Evolutionary conservation across 225 moss, liverwort and hornwort species (phyloP).

Genomic region (Lunularia cruciata): DNA sequence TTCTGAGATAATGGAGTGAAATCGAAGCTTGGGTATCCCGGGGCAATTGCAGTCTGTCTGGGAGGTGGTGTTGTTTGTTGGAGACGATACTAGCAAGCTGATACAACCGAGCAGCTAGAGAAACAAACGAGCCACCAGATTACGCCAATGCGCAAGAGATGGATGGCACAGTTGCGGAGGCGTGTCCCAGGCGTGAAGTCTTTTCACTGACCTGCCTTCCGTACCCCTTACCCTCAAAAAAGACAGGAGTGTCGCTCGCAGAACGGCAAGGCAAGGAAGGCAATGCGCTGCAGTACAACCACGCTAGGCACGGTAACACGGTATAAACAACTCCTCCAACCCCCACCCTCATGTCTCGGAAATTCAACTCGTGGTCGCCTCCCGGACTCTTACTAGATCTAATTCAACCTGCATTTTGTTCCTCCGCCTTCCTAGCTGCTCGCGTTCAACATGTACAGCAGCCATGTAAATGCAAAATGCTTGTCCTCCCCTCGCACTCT

Average conservation of each 20-base stretch:
- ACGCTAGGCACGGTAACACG: background rate
- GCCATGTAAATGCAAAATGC: background rate
- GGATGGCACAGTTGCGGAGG: background rate
- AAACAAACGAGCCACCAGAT: background rate
- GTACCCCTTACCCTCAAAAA: background rate
- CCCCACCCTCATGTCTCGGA: background rate
- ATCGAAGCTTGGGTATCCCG: background rate
- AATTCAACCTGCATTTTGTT: background rate
- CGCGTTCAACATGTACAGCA: background rate
- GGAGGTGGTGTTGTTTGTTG: background rate
- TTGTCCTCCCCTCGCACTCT: no score
- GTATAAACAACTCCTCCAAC: background rate
- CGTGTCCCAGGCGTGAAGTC: background rate
- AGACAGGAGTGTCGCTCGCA: background rate
- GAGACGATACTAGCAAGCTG: background rate
- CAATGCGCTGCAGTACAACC: conserved; percentile 3
- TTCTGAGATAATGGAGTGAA: no score
- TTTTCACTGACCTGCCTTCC: background rate
- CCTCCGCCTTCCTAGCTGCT: background rate
- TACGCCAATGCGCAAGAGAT: background rate
- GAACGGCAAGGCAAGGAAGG: background rate
- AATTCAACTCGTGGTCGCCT: background rate
- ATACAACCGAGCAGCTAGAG: background rate
- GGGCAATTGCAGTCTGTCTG: no score
- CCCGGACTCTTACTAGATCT: background rate